These are phyloP conservation scores for Cytospora mali DNA, from an alignment of 2,329 filamentous ascomycete species.

Conservation along the genomic window DNA sequence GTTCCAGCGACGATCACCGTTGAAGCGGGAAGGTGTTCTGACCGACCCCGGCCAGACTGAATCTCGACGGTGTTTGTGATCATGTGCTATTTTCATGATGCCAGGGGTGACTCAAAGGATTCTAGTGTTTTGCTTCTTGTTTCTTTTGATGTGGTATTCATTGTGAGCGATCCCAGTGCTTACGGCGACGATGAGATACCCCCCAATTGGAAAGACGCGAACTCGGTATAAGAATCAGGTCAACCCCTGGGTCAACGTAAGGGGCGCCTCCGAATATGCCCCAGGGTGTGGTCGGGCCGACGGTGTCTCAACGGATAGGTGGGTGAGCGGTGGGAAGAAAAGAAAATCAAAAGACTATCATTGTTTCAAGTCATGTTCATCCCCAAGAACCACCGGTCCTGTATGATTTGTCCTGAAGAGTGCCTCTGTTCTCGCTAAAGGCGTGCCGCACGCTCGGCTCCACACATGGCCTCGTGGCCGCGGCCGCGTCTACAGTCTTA, in stretches of 20 bases:
- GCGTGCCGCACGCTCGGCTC: not conserved
- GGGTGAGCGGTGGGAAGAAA: no score
- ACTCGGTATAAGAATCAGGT: no score
- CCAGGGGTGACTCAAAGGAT: no score
- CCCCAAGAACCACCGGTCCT: slow-evolving; percentile 4
- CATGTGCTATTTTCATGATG: not conserved
- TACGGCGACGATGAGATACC: not conserved
- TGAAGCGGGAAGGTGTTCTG: not conserved
- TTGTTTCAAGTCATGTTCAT: no score
- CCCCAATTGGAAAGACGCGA: no score
- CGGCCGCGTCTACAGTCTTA: not conserved
- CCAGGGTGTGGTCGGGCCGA: no score
- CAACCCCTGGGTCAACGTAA: no score
- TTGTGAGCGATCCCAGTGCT: not conserved
- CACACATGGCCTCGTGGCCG: not conserved
- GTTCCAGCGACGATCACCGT: not conserved
- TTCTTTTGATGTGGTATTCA: no score
- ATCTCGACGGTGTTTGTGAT: not conserved
- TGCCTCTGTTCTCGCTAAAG: not conserved
- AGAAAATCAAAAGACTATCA: no score
- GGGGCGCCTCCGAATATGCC: no score
- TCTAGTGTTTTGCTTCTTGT: no score
- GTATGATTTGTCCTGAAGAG: slow-evolving; percentile 1
- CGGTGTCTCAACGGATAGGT: no score
- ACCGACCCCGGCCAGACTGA: not conserved